Conservation (phyloP, 176 grass and related monocot genomes). For the Carex pumila region DNA sequence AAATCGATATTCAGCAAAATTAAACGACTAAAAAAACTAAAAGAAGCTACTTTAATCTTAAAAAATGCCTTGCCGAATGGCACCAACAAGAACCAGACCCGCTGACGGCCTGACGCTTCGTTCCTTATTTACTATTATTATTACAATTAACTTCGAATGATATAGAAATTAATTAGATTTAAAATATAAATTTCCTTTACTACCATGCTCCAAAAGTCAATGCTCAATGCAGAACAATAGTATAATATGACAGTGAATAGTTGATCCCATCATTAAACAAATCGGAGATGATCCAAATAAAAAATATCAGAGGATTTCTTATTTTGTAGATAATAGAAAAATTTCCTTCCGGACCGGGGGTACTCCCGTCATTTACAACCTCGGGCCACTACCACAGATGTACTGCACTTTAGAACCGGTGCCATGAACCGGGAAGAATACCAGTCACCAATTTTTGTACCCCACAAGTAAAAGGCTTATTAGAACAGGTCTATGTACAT, state of each 20-base stretch:
- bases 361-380: neutral
- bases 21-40: no score
- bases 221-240: no score
- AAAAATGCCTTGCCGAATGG: no score
- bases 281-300: neutral
- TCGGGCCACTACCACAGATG: neutral
- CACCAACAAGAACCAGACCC: no score
- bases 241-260: neutral
- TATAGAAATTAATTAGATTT: neutral
- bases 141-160: neutral
- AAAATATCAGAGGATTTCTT: neutral
- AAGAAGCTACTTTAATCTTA: no score
- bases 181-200: neutral
- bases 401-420: neutral
- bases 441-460: no score
- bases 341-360: neutral
- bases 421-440: no score
- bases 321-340: neutral
- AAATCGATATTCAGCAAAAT: no score
- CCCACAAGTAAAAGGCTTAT: neutral
- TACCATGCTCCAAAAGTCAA: no score
- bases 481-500: neutral
- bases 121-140: neutral
- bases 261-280: neutral
- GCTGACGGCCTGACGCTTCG: no score